A percentile compares a stretch with the other conserved stretches of the same genome.
Evolutionary conservation across 2,329 filamentous ascomycete genomes (phyloP).

Genomic region (Cladosporium halotolerans): DNA sequence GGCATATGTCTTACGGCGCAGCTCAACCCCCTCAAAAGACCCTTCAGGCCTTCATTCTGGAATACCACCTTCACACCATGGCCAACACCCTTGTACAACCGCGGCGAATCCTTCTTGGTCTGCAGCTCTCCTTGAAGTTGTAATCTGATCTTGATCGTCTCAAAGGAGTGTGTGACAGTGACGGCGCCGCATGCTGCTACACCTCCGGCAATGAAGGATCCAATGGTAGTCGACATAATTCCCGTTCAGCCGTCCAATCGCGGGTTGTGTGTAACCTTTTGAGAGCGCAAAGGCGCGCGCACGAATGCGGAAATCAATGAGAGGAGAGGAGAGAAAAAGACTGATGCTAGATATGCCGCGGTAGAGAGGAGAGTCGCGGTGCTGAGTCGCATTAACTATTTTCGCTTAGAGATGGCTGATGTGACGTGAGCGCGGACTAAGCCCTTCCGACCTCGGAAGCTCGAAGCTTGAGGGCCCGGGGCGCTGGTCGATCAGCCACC

Average conservation of each 20-base stretch:
- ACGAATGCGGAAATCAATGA: background rate
- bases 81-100: conserved; percentile 83
- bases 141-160: conserved; percentile 97
- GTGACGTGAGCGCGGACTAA: too few species aligned
- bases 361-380: too few species aligned
- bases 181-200: conserved; percentile 96
- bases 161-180: conserved; percentile 94
- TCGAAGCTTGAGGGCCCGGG: too few species aligned
- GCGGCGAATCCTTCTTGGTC: conserved; percentile 73
- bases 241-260: background rate
- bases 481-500: too few species aligned
- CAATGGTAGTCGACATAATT: conserved; percentile 45
- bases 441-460: too few species aligned
- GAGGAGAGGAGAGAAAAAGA: background rate
- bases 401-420: too few species aligned
- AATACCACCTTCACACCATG: conserved; percentile 88
- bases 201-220: conserved; percentile 88
- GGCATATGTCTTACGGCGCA: conserved; percentile 55
- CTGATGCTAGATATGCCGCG: too few species aligned
- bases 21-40: conserved; percentile 81
- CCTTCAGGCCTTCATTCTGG: conserved; percentile 78
- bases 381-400: too few species aligned
- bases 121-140: conserved; percentile 95
- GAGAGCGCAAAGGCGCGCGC: background rate
- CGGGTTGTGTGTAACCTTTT: background rate